Conservation (phyloP, 106 monocot species). For the Phalaenopsis aphrodite region DNA sequence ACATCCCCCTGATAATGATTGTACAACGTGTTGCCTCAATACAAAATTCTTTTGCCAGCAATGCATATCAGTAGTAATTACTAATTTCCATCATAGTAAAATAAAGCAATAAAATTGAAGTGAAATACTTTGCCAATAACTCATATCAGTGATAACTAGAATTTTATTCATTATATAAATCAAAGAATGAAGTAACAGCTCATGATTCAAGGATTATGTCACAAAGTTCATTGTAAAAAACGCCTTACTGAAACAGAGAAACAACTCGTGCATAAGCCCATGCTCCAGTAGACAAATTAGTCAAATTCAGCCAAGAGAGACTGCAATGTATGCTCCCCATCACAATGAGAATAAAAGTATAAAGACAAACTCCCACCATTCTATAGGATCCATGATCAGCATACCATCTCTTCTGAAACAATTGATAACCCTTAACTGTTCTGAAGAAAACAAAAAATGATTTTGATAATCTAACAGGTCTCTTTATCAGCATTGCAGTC, state of each 20-base stretch:
- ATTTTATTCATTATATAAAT: background rate
- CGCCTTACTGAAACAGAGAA: conserved; percentile 1
- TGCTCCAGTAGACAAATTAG: background rate
- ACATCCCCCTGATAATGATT: background rate
- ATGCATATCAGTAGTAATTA: background rate
- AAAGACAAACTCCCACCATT: background rate
- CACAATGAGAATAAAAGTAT: too few species aligned
- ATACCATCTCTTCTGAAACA: background rate
- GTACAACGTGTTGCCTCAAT: background rate
- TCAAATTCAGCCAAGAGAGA: background rate
- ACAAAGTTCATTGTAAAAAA: background rate
- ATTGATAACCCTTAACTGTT: background rate
- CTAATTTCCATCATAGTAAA: background rate
- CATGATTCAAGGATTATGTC: background rate
- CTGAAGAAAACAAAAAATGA: background rate
- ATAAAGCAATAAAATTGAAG: background rate
- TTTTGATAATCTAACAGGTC: background rate
- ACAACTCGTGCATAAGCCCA: background rate
- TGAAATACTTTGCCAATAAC: background rate
- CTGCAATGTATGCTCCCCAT: background rate
- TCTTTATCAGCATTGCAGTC: conserved; percentile 13
- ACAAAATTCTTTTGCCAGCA: background rate
- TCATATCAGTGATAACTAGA: too few species aligned
- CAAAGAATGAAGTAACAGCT: background rate
- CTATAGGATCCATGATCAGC: background rate